Percentiles rank a stretch among this genome's conserved stretches.
These are phyloP conservation scores for Fusarium sp. DNA, from an alignment of 2,329 filamentous ascomycete species.

Conservation along the genomic window DNA sequence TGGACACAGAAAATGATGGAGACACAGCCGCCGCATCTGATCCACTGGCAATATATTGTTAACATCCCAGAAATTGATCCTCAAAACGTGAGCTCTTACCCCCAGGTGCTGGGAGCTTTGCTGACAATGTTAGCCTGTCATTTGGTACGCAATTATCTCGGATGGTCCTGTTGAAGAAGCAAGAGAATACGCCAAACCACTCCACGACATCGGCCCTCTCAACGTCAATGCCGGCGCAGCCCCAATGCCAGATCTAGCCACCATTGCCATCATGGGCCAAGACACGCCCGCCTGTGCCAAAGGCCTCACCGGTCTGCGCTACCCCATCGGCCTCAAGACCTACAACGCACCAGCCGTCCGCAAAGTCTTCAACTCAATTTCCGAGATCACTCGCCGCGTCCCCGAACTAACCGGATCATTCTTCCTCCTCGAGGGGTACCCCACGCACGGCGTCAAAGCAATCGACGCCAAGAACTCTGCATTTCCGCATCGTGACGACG, in stretches of 20 bases:
- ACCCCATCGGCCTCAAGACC: constrained; percentile 57
- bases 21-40: constrained; percentile 26
- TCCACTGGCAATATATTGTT: constrained; percentile 36
- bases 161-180: constrained; percentile 55
- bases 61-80: constrained; percentile 35
- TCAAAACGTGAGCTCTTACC: not conserved
- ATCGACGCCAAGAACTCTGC: constrained; percentile 16
- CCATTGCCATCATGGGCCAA: constrained; percentile 55
- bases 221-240: constrained; percentile 47
- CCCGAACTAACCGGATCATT: constrained; percentile 48
- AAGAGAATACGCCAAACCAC: constrained; percentile 55
- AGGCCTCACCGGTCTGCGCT: constrained; percentile 55
- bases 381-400: constrained; percentile 24
- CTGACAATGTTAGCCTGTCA: constrained; percentile 50
- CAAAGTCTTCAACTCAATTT: constrained; percentile 51
- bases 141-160: constrained; percentile 57
- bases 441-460: constrained; percentile 24
- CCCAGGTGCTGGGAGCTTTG: fast-evolving
- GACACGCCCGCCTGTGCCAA: constrained; percentile 57
- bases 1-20: constrained; percentile 35
- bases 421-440: constrained; percentile 68
- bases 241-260: constrained; percentile 58
- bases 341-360: constrained; percentile 51
- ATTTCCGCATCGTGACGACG: constrained; percentile 31
- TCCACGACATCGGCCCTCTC: constrained; percentile 56